Percentiles rank a stretch among this genome's conserved stretches.
phyloP scores from a whole-genome alignment of 2,329 filamentous ascomycete species.

The Aspergillus cejpii region DNA sequence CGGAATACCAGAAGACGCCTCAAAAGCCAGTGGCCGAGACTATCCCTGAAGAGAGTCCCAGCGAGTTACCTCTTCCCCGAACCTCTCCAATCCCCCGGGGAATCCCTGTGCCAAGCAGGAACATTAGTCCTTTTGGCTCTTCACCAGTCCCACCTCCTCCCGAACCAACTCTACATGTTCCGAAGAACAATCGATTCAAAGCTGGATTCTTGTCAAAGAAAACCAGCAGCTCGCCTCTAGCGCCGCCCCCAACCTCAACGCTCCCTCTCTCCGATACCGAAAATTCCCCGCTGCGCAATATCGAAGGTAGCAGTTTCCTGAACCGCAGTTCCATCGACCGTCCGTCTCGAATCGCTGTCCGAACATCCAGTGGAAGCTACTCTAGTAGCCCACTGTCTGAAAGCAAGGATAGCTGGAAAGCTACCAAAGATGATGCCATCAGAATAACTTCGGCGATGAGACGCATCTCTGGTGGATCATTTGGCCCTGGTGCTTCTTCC shows the following conservation, averaged over 20 bases:
- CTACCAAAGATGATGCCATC: conserved; percentile 47
- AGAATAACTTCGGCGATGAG: conserved; percentile 53
- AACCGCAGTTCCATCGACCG: conserved; percentile 44
- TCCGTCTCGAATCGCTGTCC: conserved; percentile 34
- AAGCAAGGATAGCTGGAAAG: conserved; percentile 45
- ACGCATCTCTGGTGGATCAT: conserved; percentile 45
- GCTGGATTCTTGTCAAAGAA: conserved; percentile 75
- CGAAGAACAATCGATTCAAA: conserved; percentile 72
- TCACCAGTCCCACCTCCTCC: conserved; percentile 54
- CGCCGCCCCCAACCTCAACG: conserved; percentile 52
- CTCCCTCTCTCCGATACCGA: conserved; percentile 56
- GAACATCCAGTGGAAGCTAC: conserved; percentile 36
- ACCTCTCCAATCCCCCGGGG: conserved; percentile 46
- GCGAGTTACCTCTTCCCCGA: conserved; percentile 45
- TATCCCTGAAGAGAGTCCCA: conserved; percentile 45
- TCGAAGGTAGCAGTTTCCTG: conserved; percentile 45
- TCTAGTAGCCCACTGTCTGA: conserved; percentile 40
- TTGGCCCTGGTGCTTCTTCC: conserved; percentile 34
- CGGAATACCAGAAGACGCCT: conserved; percentile 88
- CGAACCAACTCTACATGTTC: conserved; percentile 54
- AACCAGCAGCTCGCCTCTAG: conserved; percentile 58
- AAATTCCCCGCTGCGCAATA: conserved; percentile 49
- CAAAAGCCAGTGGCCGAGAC: conserved; percentile 58
- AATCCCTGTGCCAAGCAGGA: conserved; percentile 38
- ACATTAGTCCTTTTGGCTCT: conserved; percentile 41